Conservation (phyloP, 164 flowering plant genomes). For the Warburgia ugandensis region DNA sequence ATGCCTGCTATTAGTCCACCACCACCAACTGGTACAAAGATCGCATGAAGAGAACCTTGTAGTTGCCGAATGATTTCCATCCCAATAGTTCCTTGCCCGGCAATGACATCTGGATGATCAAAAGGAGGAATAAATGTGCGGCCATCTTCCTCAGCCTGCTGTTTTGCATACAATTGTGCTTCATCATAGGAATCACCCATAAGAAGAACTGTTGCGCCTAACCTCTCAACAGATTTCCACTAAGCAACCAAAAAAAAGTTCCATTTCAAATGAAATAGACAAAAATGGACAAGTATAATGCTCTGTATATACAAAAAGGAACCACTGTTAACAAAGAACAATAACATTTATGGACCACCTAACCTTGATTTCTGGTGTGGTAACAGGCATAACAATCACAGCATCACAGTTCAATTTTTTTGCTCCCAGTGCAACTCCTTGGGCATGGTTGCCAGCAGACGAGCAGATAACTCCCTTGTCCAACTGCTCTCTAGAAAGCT, state of each 20-base stretch:
- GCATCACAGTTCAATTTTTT: conserved; percentile 69
- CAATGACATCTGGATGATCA: conserved; percentile 92
- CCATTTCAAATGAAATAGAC: neutral
- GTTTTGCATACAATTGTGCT: conserved; percentile 88
- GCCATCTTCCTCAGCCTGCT: conserved; percentile 55
- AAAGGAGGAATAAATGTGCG: conserved; percentile 88
- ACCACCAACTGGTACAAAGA: conserved; percentile 98
- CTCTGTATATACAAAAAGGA: too few species aligned
- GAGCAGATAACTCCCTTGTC: conserved; percentile 90
- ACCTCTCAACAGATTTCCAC: conserved; percentile 88
- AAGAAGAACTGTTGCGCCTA: conserved; percentile 88
- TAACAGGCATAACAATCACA: conserved; percentile 95
- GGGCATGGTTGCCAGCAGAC: conserved; percentile 99
- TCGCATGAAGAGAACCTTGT: conserved; percentile 72
- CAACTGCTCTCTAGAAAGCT: conserved; percentile 64
- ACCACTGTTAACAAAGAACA: neutral
- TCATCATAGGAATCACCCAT: conserved; percentile 96
- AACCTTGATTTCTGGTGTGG: conserved; percentile 98
- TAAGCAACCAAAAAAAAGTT: conserved; percentile 13
- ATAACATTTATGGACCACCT: too few species aligned
- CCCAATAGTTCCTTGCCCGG: conserved; percentile 93
- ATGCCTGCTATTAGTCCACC: conserved; percentile 99
- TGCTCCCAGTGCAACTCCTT: conserved; percentile 99
- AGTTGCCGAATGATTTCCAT: conserved; percentile 86
- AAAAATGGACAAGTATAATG: neutral